A percentile compares a stretch with the other conserved stretches of the same genome.
Evolutionary conservation across 306 rosid species (phyloP).

Genomic region (Canavalia gladiata): DNA sequence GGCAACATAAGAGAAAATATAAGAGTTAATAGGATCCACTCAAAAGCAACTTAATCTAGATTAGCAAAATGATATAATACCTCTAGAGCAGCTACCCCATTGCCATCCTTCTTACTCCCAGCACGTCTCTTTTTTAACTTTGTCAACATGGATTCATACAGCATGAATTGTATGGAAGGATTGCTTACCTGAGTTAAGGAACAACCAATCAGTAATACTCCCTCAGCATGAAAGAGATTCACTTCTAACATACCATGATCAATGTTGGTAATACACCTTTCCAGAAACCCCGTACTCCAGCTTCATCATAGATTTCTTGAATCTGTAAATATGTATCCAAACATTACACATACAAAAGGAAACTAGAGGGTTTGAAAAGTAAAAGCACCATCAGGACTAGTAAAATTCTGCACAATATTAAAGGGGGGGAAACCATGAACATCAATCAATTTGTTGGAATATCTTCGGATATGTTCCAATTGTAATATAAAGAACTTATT

Average conservation of each 20-base stretch:
- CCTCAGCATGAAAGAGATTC: conserved; percentile 43
- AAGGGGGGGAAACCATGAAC: conserved; percentile 1
- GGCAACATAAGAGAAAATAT: conserved; percentile 30
- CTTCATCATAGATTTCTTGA: conserved; percentile 83
- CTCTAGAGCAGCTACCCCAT: conserved; percentile 81
- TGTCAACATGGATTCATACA: conserved; percentile 85
- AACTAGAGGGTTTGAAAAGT: conserved; percentile 3
- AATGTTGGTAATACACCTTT: conserved; percentile 89
- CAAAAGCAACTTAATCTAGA: background rate
- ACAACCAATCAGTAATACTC: conserved; percentile 56
- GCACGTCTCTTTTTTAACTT: conserved; percentile 74
- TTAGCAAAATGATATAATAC: conserved; percentile 54
- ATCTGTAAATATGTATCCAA: conserved; percentile 59
- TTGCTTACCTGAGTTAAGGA: conserved; percentile 83
- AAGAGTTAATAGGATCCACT: conserved; percentile 9
- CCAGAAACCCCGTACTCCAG: conserved; percentile 92
- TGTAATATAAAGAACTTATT: conserved; percentile 21
- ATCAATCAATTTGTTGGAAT: conserved; percentile 10
- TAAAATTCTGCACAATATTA: background rate
- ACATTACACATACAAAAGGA: conserved; percentile 23
- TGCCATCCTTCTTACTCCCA: conserved; percentile 53
- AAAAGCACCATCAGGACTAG: conserved; percentile 7
- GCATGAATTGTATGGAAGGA: conserved; percentile 98
- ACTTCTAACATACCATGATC: conserved; percentile 82
- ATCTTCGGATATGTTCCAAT: conserved; percentile 18